These are phyloP conservation scores for Amanita jacksonii DNA, from an alignment of 768 basidiomycete species.

Conservation along the genomic window DNA sequence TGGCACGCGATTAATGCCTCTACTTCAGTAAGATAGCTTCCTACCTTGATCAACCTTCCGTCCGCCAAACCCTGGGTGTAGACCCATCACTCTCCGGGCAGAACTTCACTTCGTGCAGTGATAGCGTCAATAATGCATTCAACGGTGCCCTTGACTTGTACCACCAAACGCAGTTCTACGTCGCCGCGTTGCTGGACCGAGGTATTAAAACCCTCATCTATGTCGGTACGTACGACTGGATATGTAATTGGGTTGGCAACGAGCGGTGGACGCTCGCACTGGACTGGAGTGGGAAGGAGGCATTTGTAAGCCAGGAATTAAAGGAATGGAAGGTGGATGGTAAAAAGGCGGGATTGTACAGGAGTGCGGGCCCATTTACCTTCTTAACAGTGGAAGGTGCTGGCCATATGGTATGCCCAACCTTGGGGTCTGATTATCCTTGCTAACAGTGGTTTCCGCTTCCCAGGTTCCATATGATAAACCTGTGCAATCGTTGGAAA, in stretches of 20 bases:
- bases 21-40: slow-evolving; percentile 38
- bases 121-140: slow-evolving; percentile 42
- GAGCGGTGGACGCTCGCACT: slow-evolving; percentile 59
- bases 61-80: slow-evolving; percentile 54
- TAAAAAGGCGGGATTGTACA: slow-evolving; percentile 27
- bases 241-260: slow-evolving; percentile 72
- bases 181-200: slow-evolving; percentile 61
- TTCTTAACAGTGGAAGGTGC: slow-evolving; percentile 57
- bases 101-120: slow-evolving; percentile 26
- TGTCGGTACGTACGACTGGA: slow-evolving; percentile 64
- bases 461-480: slow-evolving; percentile 49
- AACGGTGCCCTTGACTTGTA: slow-evolving; percentile 28
- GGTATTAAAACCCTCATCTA: slow-evolving; percentile 62
- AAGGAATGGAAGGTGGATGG: slow-evolving; percentile 53
- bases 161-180: slow-evolving; percentile 43
- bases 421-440: neutral
- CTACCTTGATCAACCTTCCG: slow-evolving; percentile 52
- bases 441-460: slow-evolving; percentile 10
- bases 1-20: neutral
- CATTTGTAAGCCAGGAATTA: slow-evolving; percentile 30
- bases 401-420: slow-evolving; percentile 55
- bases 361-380: slow-evolving; percentile 41
- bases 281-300: slow-evolving; percentile 58
- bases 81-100: slow-evolving; percentile 28
- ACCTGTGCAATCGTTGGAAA: slow-evolving; percentile 43